Percentiles rank a stretch among this genome's conserved stretches.
Conservation (phyloP, 805 yeast genomes). For the Torulaspora franciscae region DNA sequence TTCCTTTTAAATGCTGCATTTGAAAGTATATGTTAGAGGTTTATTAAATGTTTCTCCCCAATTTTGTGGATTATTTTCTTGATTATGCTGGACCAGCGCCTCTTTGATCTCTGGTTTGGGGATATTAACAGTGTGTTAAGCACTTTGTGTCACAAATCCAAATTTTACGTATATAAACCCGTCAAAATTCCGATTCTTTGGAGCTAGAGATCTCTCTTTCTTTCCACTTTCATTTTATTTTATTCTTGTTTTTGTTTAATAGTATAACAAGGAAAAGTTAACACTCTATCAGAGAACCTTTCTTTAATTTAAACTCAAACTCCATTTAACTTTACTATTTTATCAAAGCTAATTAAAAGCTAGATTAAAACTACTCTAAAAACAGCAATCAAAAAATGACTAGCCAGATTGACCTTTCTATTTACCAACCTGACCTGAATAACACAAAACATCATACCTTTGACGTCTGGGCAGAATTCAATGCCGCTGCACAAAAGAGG, state of each 20-base stretch:
- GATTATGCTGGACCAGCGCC: background rate
- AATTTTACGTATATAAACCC: background rate
- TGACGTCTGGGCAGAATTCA: background rate
- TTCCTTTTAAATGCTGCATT: background rate
- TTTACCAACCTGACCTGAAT: conserved; percentile 1
- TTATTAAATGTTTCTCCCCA: background rate
- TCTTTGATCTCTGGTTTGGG: background rate
- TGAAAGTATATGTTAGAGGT: background rate
- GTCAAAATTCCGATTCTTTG: background rate
- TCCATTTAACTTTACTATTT: background rate
- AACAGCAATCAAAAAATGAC: background rate
- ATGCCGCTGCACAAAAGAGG: conserved; percentile 1
- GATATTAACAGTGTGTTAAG: background rate
- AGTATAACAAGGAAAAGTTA: too few species aligned
- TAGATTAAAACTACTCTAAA: background rate
- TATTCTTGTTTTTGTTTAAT: background rate
- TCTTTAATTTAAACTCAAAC: too few species aligned
- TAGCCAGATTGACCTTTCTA: background rate
- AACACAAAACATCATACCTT: background rate
- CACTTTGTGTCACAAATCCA: background rate
- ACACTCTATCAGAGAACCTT: too few species aligned
- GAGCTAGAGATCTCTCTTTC: background rate
- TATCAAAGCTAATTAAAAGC: background rate
- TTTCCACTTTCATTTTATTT: background rate
- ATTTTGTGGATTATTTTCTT: background rate